Base-by-base conservation (phyloP, 2,329 filamentous ascomycete species). In the Alternaria sp. region DNA sequence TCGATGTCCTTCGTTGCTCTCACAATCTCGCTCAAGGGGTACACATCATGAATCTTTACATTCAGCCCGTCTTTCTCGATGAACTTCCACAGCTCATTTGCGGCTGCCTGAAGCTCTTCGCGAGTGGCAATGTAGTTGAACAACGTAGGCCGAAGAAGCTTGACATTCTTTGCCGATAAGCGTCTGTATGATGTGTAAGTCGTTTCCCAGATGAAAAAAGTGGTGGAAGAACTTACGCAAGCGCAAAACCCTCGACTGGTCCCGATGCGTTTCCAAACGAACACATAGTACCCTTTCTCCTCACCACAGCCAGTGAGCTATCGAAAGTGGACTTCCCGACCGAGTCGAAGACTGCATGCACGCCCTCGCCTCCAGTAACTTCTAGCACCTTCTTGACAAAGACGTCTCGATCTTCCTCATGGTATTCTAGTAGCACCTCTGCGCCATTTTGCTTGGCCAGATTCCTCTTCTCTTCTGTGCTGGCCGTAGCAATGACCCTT, bases 271-370 rank as follows among this genome's bases (percentile, higher is more conserved):
- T 96, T 3, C 93, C 93, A 79, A 94, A 96, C 49, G 87, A 89
- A 26, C 93, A 85, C 70, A 96, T 80, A 2, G 84, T 90, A 5
- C 93, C 94, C 82, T 96, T 96, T 64, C 89, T 79, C 67, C 89
- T 91, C 54, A 94, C 84, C 68, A 88, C 86, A 65, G 93, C 87
- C 65, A 97, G 76, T 71, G 89, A 90, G 20, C 87, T 84, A 68
- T 97, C 92, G 80, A 95, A 96, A 0, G 94, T 97, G 49, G 85
- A 85, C 81, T 92, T 92, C 12, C 93, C 94, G 3, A 97, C 92
- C 6, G 91, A 91, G 75, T 97, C 93, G 75, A 93, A 96, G 28
- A 96, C 90, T 9, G 89, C 92, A 64, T 88, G 86, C 3, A 90
- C 89, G 7, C 94, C 94, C 61, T 88, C 81, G 0, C 90, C 90